Conservation (phyloP, 495 filamentous ascomycete species). For the Acidomyces sp. region DNA sequence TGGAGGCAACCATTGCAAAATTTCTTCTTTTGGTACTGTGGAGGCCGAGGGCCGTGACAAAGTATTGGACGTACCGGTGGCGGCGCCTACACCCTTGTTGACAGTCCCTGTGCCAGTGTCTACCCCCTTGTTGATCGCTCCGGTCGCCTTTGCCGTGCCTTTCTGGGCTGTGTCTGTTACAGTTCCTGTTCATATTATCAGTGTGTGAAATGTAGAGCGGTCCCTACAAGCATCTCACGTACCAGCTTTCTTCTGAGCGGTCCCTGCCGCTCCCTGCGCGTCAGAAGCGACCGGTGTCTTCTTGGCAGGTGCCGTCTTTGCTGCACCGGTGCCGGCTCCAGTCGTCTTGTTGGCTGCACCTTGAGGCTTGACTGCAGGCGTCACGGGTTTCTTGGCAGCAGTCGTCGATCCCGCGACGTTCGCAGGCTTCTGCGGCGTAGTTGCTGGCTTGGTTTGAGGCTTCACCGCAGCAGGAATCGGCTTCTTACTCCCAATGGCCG, state of each 20-base stretch:
- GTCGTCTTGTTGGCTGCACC: background rate
- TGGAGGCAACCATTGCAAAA: constrained; percentile 10
- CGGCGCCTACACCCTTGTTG: constrained; percentile 10
- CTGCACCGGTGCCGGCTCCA: background rate
- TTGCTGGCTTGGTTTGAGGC: constrained; percentile 5
- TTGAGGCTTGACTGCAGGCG: constrained; percentile 1
- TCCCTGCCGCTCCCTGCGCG: constrained; percentile 3
- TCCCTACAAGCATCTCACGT: constrained; percentile 1
- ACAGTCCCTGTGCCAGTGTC: constrained; percentile 10
- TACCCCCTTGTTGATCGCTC: constrained; percentile 14
- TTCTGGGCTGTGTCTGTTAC: constrained; percentile 10
- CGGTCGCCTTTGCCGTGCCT: constrained; percentile 7
- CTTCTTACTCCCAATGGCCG: constrained; percentile 9
- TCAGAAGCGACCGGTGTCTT: background rate
- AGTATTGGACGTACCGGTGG: constrained; percentile 11
- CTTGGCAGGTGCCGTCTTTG: no score
- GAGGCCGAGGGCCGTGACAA: constrained; percentile 11
- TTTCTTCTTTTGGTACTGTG: constrained; percentile 5
- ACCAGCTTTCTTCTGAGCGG: constrained; percentile 16
- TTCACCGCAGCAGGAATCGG: constrained; percentile 1
- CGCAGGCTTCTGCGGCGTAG: constrained; percentile 3
- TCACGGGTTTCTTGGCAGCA: constrained; percentile 5
- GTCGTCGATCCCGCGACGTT: background rate
- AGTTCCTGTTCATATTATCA: constrained; percentile 4
- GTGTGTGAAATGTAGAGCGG: constrained; percentile 3